Evolutionary conservation across 2,329 filamentous ascomycete genomes (phyloP).

Genomic region (Alternaria sp.): DNA sequence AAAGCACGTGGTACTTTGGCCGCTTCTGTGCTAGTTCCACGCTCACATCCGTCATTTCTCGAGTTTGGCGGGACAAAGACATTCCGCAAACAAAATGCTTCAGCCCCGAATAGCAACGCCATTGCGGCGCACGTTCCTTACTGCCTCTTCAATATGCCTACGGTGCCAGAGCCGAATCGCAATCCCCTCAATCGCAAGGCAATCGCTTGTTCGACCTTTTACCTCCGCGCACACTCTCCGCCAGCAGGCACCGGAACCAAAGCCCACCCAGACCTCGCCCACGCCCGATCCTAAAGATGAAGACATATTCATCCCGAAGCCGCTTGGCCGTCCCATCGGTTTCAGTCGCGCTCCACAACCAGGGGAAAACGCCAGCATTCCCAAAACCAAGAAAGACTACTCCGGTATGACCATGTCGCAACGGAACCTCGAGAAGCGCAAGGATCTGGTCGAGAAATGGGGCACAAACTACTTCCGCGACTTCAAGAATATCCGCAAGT

Average conservation of each 20-base stretch:
- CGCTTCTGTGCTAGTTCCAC: constrained; percentile 19
- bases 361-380: constrained; percentile 83
- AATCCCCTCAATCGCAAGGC: constrained; percentile 16
- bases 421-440: constrained; percentile 73
- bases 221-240: constrained; percentile 31
- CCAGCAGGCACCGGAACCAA: constrained; percentile 19
- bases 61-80: constrained; percentile 10
- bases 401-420: constrained; percentile 40
- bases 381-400: constrained; percentile 53
- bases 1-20: constrained; percentile 24
- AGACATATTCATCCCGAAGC: constrained; percentile 57
- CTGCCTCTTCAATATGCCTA: constrained; percentile 20
- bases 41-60: constrained; percentile 18
- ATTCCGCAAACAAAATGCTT: constrained; percentile 32
- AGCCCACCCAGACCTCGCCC: constrained; percentile 9
- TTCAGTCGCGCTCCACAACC: constrained; percentile 73
- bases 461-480: constrained; percentile 93
- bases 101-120: constrained; percentile 38
- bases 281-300: constrained; percentile 28
- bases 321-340: constrained; percentile 78
- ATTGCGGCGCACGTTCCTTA: constrained; percentile 22
- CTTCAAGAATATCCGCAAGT: constrained; percentile 80
- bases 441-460: constrained; percentile 77
- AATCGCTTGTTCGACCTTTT: constrained; percentile 27
- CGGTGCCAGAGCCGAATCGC: constrained; percentile 21